A percentile compares a stretch with the other conserved stretches of the same genome.
phyloP scores from a whole-genome alignment of 352 stramenopile species.

The Globisporangium iwayamae region DNA sequence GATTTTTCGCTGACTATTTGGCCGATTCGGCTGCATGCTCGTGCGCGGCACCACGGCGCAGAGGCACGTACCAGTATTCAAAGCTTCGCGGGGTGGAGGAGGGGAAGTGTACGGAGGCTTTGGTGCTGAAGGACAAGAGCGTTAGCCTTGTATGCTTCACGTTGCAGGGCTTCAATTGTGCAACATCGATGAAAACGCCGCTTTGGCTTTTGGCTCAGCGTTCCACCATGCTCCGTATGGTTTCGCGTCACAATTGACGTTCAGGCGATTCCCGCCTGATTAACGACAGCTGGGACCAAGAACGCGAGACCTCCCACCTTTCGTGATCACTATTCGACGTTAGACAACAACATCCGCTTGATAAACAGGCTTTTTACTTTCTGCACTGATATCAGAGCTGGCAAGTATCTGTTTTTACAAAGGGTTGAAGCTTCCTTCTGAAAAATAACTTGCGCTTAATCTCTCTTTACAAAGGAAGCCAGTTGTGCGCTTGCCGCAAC shows the following conservation, averaged over 20 bases:
- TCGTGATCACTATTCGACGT: neutral
- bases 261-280: neutral
- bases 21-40: neutral
- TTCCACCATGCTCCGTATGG: neutral
- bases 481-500: constrained; percentile 4
- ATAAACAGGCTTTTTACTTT: too few species aligned
- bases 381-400: neutral
- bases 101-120: too few species aligned
- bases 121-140: too few species aligned
- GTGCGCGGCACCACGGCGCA: neutral
- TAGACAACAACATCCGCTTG: too few species aligned
- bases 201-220: too few species aligned
- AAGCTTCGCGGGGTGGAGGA: too few species aligned
- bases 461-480: neutral
- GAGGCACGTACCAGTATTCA: too few species aligned
- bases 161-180: too few species aligned
- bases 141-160: too few species aligned
- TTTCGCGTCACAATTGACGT: neutral
- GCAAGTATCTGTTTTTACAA: neutral
- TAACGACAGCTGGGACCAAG: constrained; percentile 4
- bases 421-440: neutral
- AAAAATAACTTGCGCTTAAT: neutral
- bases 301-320: neutral
- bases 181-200: too few species aligned
- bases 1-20: neutral